Percentiles rank a stretch among this genome's conserved stretches.
Conservation (phyloP, 257 asterid species). For the Cordia subcordata region DNA sequence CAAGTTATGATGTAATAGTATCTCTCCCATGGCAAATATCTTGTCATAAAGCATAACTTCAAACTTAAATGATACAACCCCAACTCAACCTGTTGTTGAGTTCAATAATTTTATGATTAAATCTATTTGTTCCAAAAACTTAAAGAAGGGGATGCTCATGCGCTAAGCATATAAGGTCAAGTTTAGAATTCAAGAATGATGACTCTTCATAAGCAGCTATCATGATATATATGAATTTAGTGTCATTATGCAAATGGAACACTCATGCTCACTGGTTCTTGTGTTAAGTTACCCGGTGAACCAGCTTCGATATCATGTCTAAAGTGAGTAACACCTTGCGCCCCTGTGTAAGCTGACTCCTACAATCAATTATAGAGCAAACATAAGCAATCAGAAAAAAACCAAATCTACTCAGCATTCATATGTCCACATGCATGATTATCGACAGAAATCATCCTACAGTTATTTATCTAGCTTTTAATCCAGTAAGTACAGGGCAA, state of each 20-base stretch:
- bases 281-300: constrained; percentile 53
- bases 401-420: background rate
- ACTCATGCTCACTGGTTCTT: background rate
- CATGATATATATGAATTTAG: too few relatives aligned
- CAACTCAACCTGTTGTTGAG: background rate
- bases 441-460: too few relatives aligned
- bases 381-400: constrained; percentile 13
- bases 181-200: too few relatives aligned
- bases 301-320: constrained; percentile 85
- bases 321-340: constrained; percentile 83
- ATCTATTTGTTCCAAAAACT: too few relatives aligned
- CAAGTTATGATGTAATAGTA: too few relatives aligned
- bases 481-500: too few relatives aligned
- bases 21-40: too few relatives aligned
- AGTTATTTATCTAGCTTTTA: too few relatives aligned
- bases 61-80: background rate
- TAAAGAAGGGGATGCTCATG: background rate
- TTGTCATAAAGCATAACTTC: too few relatives aligned
- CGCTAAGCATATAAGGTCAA: background rate
- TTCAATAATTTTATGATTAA: background rate
- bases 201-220: too few relatives aligned
- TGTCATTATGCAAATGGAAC: background rate
- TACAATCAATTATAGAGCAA: constrained; percentile 25
- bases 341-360: constrained; percentile 95
- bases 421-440: too few relatives aligned